These are phyloP conservation scores for Leucocoprinus sp. DNA, from an alignment of 768 basidiomycete species.

Conservation along the genomic window DNA sequence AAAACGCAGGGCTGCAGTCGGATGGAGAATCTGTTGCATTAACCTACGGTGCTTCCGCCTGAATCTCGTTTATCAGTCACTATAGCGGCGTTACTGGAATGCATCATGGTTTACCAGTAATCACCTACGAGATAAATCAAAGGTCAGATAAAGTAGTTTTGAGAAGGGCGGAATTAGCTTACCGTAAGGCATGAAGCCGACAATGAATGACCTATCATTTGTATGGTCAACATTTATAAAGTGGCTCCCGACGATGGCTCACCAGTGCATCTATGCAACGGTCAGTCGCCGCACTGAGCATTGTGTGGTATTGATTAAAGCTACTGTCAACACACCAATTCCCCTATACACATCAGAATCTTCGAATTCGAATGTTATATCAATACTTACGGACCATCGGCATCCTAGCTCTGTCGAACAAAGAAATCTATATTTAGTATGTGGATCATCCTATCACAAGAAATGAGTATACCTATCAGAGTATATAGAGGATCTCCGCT, in stretches of 20 bases:
- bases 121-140: conserved; percentile 13
- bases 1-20: conserved; percentile 18
- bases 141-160: not conserved
- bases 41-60: conserved; percentile 27
- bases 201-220: conserved; percentile 22
- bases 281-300: not conserved
- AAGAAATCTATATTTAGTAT: not conserved
- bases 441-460: not conserved
- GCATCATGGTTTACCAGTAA: conserved; percentile 12
- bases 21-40: conserved; percentile 25
- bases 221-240: not conserved
- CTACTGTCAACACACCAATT: conserved; percentile 4
- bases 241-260: not conserved
- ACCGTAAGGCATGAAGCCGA: conserved; percentile 26
- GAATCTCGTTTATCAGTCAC: not conserved
- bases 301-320: not conserved
- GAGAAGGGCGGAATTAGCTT: not conserved
- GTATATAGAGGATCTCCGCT: conserved; percentile 33
- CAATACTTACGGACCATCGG: conserved; percentile 16
- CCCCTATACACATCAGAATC: conserved; percentile 1
- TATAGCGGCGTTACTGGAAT: not conserved
- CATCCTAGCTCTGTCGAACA: conserved; percentile 12
- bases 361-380: too few relatives aligned
- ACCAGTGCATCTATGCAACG: conserved; percentile 7
- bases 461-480: conserved; percentile 21